Conservation (phyloP, 2,329 filamentous ascomycete genomes). For the Monosporascus sp. region DNA sequence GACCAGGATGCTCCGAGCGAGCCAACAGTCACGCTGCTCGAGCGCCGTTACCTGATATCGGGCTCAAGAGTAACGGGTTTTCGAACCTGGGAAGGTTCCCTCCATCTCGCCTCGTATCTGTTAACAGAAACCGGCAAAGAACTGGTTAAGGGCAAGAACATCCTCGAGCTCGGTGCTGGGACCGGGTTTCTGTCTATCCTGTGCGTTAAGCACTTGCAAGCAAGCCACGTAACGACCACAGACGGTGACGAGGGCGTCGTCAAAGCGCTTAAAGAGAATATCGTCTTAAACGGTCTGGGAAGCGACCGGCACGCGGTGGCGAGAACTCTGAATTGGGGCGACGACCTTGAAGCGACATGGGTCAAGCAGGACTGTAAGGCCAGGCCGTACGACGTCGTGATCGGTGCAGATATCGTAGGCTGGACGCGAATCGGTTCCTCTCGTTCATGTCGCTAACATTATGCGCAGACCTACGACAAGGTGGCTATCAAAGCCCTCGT, state of each 20-base stretch:
- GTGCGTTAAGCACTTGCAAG: constrained; percentile 53
- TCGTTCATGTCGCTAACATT: not conserved
- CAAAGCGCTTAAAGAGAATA: constrained; percentile 46
- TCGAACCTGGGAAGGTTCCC: constrained; percentile 65
- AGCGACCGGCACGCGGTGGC: constrained; percentile 16
- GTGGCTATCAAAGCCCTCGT: constrained; percentile 52
- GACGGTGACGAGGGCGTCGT: constrained; percentile 57
- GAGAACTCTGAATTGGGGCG: constrained; percentile 31
- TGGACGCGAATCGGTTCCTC: not conserved
- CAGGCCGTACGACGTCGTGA: constrained; percentile 23
- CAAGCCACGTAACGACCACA: constrained; percentile 51
- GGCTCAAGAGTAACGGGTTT: constrained; percentile 60
- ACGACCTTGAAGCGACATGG: constrained; percentile 19
- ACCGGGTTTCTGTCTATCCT: constrained; percentile 63
- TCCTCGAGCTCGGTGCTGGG: constrained; percentile 63
- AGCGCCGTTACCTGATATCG: constrained; percentile 49
- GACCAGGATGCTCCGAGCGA: constrained; percentile 13
- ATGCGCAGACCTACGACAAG: constrained; percentile 54
- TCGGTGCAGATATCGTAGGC: constrained; percentile 28
- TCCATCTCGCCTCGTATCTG: constrained; percentile 60
- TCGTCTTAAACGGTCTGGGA: constrained; percentile 45
- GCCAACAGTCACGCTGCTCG: constrained; percentile 46
- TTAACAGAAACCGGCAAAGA: constrained; percentile 36
- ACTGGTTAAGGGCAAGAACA: constrained; percentile 44
- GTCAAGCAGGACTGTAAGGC: constrained; percentile 16